A percentile compares a stretch with the other conserved stretches of the same genome.
These are phyloP conservation scores for Nephelium lappaceum DNA, from an alignment of 345 rosid species.

Conservation along the genomic window DNA sequence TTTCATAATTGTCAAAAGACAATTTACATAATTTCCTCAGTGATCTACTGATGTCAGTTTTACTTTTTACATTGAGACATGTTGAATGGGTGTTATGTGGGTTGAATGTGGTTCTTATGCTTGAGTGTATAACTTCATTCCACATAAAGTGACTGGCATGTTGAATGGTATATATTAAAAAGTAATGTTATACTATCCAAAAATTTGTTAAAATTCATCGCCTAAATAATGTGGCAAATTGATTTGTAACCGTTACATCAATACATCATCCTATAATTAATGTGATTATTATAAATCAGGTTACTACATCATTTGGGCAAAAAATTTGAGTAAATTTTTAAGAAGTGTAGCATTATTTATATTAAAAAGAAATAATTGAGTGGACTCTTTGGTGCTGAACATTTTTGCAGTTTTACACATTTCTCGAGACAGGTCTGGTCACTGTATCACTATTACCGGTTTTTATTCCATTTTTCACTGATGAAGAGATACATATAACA, in stretches of 20 bases:
- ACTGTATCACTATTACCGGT: constrained; percentile 62
- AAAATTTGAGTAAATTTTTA: too few relatives aligned
- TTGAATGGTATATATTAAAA: neutral
- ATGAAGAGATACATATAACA: constrained; percentile 63
- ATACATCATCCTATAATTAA: too few relatives aligned
- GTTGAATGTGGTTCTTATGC: constrained; percentile 9
- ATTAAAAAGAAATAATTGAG: neutral
- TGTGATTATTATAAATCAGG: too few relatives aligned
- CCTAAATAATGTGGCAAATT: too few relatives aligned
- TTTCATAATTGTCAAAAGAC: neutral
- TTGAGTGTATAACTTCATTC: neutral
- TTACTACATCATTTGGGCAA: too few relatives aligned
- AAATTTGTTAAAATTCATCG: too few relatives aligned
- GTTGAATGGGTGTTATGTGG: neutral
- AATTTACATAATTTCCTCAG: neutral
- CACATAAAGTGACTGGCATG: neutral
- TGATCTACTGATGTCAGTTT: neutral
- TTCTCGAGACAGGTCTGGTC: constrained; percentile 77
- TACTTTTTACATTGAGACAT: neutral
- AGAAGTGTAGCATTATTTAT: too few relatives aligned
- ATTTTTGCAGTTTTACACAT: constrained; percentile 78
- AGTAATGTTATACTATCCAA: too few relatives aligned
- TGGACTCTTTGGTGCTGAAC: constrained; percentile 13
- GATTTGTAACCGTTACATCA: too few relatives aligned
- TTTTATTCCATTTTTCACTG: constrained; percentile 68